A percentile compares a stretch with the other conserved stretches of the same genome.
phyloP scores from a whole-genome alignment of 2,329 filamentous ascomycete species.

The Cytospora chrysosperma region DNA sequence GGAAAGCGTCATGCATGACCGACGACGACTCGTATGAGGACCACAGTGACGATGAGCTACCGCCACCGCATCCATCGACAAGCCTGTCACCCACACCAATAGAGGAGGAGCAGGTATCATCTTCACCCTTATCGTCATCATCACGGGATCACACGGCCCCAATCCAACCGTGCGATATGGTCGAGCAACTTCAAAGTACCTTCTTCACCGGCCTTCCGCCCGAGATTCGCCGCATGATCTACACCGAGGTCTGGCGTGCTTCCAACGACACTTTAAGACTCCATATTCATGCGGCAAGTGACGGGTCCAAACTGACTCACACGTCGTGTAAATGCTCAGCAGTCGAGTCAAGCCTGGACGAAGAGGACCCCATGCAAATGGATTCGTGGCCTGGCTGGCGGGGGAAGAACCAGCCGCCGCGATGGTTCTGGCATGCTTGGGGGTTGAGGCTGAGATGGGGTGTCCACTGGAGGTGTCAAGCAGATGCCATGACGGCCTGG shows the following conservation, averaged over 20 bases:
- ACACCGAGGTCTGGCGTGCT: constrained; percentile 20
- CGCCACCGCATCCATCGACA: background rate
- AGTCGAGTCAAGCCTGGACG: constrained; percentile 2
- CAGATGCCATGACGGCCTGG: constrained; percentile 27
- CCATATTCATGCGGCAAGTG: constrained; percentile 18
- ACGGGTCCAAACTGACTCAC: constrained; percentile 9
- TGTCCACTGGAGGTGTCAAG: constrained; percentile 30
- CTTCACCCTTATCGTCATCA: background rate
- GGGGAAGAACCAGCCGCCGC: constrained; percentile 21
- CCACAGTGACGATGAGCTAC: background rate
- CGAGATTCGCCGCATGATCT: constrained; percentile 25
- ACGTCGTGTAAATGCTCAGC: constrained; percentile 13
- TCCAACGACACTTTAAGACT: constrained; percentile 18
- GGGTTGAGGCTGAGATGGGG: constrained; percentile 28
- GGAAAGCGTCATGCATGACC: constrained; percentile 20
- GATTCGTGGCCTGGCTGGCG: constrained; percentile 23
- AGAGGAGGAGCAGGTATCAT: background rate
- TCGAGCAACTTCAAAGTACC: constrained; percentile 24
- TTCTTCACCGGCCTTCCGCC: constrained; percentile 26
- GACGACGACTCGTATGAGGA: background rate
- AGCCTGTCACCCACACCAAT: background rate
- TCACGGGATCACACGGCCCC: background rate
- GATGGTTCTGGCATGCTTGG: constrained; percentile 30
- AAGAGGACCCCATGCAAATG: constrained; percentile 20
- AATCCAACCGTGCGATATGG: background rate